These are phyloP conservation scores for Hypholoma sublateritium DNA, from an alignment of 768 basidiomycete genomes.

Conservation along the genomic window DNA sequence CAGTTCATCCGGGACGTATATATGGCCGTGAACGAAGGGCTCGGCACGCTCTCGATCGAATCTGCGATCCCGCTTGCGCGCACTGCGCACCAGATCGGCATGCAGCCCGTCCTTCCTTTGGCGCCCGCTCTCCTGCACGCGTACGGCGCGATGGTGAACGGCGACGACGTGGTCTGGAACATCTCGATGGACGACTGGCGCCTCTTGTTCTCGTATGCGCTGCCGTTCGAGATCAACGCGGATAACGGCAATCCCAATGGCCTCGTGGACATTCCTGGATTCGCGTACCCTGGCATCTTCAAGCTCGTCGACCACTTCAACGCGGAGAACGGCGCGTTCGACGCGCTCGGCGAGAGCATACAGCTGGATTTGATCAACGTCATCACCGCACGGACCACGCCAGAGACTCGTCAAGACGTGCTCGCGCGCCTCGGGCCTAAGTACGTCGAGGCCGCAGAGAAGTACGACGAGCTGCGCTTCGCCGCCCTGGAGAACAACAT, in stretches of 20 bases:
- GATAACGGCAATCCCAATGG: slow-evolving; percentile 22
- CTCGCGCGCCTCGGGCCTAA: slow-evolving; percentile 32
- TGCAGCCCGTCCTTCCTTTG: slow-evolving; percentile 31
- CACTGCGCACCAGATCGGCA: slow-evolving; percentile 29
- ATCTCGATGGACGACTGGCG: slow-evolving; percentile 45
- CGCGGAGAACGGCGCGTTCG: slow-evolving; percentile 28
- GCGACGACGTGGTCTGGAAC: slow-evolving; percentile 21
- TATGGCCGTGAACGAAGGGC: slow-evolving; percentile 1
- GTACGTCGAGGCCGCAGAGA: slow-evolving; percentile 25
- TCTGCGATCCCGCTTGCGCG: slow-evolving; percentile 33
- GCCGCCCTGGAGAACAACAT: slow-evolving; percentile 19
- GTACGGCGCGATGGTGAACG: slow-evolving; percentile 35
- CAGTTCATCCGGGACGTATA: slow-evolving; percentile 25
- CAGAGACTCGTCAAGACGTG: slow-evolving; percentile 22
- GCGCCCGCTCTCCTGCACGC: slow-evolving; percentile 42
- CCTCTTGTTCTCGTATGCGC: slow-evolving; percentile 41
- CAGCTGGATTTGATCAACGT: slow-evolving; percentile 26
- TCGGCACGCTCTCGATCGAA: slow-evolving; percentile 10
- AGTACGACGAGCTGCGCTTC: slow-evolving; percentile 17
- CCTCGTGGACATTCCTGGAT: slow-evolving; percentile 20
- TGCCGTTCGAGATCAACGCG: slow-evolving; percentile 33
- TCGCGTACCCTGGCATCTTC: slow-evolving; percentile 38
- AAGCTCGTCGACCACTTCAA: slow-evolving; percentile 43
- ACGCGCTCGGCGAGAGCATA: slow-evolving; percentile 22
- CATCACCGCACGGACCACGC: slow-evolving; percentile 22